Base-by-base conservation (phyloP, 768 basidiomycete genomes). In the Kwoniella shandongensis region DNA sequence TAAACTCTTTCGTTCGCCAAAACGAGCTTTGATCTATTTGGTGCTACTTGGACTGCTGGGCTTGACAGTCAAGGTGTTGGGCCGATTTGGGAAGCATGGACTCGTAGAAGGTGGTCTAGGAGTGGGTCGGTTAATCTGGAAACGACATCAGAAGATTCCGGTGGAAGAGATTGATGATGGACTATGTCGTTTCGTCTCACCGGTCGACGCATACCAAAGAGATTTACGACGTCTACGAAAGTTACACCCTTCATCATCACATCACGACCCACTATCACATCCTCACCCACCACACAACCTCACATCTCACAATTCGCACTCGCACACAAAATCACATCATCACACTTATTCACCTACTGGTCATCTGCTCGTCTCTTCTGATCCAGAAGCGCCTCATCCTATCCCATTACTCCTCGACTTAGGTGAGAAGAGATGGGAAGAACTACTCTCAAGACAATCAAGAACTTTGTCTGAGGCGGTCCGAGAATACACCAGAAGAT, bases 341-440 rank as follows among this genome's bases (percentile, higher is more conserved):
- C 67, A 74, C 50, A 8, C 53, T 13, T 76, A 62, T 56, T 73
- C 75, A 10, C 54, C 66, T 8, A 70, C 70, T 1, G 75, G 75
- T n/a, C 75, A 76, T 51, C 53, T 75, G 12, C 49, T 72, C 26
- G 46, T 74, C 18, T 63, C 67, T 7, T 22, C 49, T 4, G 58
- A 57, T n/a, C 42, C 41, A 5, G 57, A 62, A 4, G 52, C 62
- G 3, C 58, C 65, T 10, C 79, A 79, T 63, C 78, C 78, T 3
- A 73, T 80, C 30, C 77, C 75, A 1, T 61, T 67, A 5, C 61
- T 79, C 4, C 58, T 79, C 23, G 50, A 54, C 26, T 57, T 69
- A 27, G 78, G 76, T 0, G 77, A 76, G 61, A 62, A 68, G 41
- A 54, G 71, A 54, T 79, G 78, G 75, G 69, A 72, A 39, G 63